Evolutionary conservation across 495 filamentous ascomycete species (phyloP).

Genomic region (Poronia punctata): DNA sequence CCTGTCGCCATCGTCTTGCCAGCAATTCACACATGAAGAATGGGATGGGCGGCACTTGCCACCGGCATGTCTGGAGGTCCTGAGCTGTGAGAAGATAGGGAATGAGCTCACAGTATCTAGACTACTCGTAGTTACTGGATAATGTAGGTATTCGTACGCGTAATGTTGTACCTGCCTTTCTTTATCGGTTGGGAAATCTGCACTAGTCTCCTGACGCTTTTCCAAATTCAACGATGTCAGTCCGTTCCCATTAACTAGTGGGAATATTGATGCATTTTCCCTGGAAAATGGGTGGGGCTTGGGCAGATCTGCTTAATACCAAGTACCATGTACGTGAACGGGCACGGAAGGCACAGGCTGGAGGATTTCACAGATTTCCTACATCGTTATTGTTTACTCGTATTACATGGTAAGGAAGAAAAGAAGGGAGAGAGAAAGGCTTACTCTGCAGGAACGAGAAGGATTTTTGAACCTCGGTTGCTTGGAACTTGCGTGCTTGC

Average conservation of each 20-base stretch:
- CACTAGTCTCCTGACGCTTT: slow-evolving; percentile 5
- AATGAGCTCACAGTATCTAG: neutral
- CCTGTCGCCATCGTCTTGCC: no score
- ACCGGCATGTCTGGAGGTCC: slow-evolving; percentile 11
- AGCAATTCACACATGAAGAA: neutral
- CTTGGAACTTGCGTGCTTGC: no score
- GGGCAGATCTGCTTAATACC: slow-evolving; percentile 2
- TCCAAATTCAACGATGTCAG: slow-evolving; percentile 1
- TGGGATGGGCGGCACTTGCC: slow-evolving; percentile 7
- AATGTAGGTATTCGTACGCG: neutral
- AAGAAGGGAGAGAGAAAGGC: no score
- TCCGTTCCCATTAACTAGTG: neutral
- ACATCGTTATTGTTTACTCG: neutral
- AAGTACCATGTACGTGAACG: no score
- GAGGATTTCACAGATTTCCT: neutral
- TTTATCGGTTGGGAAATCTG: no score
- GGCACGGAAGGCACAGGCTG: neutral
- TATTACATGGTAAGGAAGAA: no score
- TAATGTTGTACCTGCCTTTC: no score
- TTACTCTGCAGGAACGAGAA: no score
- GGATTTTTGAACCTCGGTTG: no score
- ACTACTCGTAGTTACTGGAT: neutral
- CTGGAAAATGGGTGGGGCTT: slow-evolving; percentile 1
- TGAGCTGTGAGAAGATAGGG: no score
- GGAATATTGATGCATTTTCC: neutral